A percentile compares a stretch with the other conserved stretches of the same genome.
phyloP scores from a whole-genome alignment of 2,329 filamentous ascomycete species.

The Apiospora malaysiana region DNA sequence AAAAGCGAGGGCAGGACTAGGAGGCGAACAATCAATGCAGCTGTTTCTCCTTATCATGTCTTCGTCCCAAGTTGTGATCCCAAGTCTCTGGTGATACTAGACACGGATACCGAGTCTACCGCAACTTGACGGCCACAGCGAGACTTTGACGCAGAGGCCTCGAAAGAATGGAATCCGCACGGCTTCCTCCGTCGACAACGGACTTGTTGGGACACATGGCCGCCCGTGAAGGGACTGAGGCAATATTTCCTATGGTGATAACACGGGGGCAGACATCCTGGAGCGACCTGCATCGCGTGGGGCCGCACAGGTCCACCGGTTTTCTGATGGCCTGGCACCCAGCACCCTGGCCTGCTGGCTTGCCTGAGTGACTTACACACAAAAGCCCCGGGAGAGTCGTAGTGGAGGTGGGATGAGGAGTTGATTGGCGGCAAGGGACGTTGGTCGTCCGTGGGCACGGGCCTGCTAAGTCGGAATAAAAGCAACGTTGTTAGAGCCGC shows the following conservation, averaged over 20 bases:
- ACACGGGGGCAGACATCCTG: not conserved
- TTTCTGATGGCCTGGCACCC: not conserved
- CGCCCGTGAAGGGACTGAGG: not conserved
- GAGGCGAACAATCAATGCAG: not conserved
- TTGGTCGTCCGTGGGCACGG: not conserved
- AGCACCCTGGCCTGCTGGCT: too few relatives aligned
- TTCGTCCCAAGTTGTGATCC: conserved; percentile 18
- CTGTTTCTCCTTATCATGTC: conserved; percentile 9
- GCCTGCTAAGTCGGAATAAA: not conserved
- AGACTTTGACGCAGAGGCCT: conserved; percentile 16
- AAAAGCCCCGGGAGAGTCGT: not conserved
- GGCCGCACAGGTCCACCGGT: not conserved
- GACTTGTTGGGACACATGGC: not conserved
- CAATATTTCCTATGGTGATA: not conserved
- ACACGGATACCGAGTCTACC: not conserved
- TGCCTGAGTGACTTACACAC: not conserved
- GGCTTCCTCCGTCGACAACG: not conserved
- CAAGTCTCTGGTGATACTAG: conserved; percentile 13
- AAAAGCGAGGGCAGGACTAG: not conserved
- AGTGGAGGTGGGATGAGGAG: conserved; percentile 16
- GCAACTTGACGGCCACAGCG: conserved; percentile 57
- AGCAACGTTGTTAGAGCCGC: not conserved
- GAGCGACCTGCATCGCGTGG: not conserved
- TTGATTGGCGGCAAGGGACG: not conserved
- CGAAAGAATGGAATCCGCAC: not conserved